Evolutionary conservation across 2,329 filamentous ascomycete species (phyloP).

Genomic region (Venturiaceae sp.): DNA sequence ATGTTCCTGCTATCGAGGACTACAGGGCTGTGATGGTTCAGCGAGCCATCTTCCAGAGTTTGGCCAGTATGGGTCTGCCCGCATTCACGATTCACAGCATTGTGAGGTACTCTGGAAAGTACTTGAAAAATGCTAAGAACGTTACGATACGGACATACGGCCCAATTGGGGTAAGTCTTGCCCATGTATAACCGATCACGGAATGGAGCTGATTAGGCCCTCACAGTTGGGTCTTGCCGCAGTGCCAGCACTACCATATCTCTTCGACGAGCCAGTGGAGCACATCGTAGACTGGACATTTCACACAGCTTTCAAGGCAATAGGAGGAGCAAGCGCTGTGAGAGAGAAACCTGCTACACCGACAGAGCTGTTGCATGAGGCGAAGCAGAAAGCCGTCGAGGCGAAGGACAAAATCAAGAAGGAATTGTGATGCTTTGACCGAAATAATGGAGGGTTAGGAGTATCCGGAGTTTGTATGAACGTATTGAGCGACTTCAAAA

Average conservation of each 20-base stretch:
- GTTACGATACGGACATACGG: conserved; percentile 69
- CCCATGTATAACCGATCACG: too few species aligned
- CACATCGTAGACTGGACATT: conserved; percentile 84
- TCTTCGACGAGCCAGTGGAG: conserved; percentile 92
- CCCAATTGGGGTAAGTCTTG: conserved; percentile 70
- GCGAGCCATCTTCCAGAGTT: conserved; percentile 76
- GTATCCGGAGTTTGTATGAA: neutral
- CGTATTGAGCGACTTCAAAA: neutral
- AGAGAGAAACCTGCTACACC: neutral
- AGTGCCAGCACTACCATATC: conserved; percentile 71
- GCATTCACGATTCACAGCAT: conserved; percentile 92
- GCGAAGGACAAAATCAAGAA: neutral
- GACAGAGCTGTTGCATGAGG: neutral
- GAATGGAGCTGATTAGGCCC: neutral
- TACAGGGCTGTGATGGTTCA: conserved; percentile 87
- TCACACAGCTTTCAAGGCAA: conserved; percentile 65
- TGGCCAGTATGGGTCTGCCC: conserved; percentile 90
- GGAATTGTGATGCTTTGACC: neutral
- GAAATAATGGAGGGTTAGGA: neutral
- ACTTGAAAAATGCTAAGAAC: conserved; percentile 78
- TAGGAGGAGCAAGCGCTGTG: conserved; percentile 53
- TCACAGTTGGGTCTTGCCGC: conserved; percentile 47
- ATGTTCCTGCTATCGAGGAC: conserved; percentile 70
- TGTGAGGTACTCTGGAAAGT: conserved; percentile 76
- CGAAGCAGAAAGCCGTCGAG: neutral